Percentiles rank a stretch among this genome's conserved stretches.
phyloP scores from a whole-genome alignment of 1,284 basidiomycete genomes.

The Sanghuangporus sanghuang region DNA sequence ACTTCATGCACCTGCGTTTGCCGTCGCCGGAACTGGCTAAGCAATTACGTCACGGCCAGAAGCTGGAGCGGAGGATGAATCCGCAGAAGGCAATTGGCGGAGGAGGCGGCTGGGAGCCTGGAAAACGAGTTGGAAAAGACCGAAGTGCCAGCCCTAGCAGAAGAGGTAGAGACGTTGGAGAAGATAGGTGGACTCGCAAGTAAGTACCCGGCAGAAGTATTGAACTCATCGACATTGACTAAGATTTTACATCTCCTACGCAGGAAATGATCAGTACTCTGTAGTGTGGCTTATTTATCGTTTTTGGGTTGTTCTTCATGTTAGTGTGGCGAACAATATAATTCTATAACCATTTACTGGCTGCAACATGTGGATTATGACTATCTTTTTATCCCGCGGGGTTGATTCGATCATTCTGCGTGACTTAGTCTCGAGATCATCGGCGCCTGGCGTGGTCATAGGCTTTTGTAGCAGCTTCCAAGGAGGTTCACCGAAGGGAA shows the following conservation, averaged over 20 bases:
- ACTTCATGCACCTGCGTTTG: slow-evolving; percentile 96
- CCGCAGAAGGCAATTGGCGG: slow-evolving; percentile 56
- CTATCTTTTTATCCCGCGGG: neutral
- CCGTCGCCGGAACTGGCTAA: slow-evolving; percentile 80
- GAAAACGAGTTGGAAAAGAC: slow-evolving; percentile 52
- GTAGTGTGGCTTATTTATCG: neutral
- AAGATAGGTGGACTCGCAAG: slow-evolving; percentile 74
- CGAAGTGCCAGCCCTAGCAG: slow-evolving; percentile 69
- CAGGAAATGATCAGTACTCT: slow-evolving; percentile 3
- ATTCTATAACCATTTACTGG: neutral
- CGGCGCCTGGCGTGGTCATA: neutral
- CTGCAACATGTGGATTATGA: neutral
- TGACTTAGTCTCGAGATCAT: neutral
- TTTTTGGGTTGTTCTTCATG: too few species aligned
- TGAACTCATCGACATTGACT: neutral
- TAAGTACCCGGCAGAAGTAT: neutral
- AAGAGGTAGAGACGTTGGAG: slow-evolving; percentile 57
- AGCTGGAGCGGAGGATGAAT: slow-evolving; percentile 73
- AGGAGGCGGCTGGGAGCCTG: slow-evolving; percentile 79
- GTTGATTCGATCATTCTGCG: neutral
- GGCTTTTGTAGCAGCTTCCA: neutral
- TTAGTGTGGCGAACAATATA: neutral
- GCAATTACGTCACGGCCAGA: slow-evolving; percentile 77
- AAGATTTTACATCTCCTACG: neutral
- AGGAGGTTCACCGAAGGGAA: neutral